phyloP scores from a whole-genome alignment of 176 grass and related monocot genomes.

The Triticum timopheevii region DNA sequence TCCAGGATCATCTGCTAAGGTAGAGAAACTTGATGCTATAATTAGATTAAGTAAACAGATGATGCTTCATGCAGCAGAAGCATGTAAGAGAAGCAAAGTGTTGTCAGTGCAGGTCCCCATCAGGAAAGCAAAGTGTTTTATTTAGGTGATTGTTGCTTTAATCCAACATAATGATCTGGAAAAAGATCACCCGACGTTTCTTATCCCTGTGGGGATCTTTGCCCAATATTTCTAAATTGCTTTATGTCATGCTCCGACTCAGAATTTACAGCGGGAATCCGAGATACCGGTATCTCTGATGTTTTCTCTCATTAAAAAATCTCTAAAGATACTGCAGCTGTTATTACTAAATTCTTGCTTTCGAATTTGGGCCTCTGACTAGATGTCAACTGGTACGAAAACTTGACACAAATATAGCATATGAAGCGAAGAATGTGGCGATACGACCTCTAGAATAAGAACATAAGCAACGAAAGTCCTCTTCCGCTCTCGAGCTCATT shows the following conservation, averaged over 20 bases:
- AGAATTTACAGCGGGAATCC: conserved; percentile 8
- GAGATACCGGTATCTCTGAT: neutral
- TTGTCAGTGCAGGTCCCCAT: conserved; percentile 46
- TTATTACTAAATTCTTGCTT: neutral
- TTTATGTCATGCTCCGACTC: neutral
- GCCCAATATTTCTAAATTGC: neutral
- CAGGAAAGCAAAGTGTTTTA: conserved; percentile 29
- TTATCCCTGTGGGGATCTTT: conserved; percentile 7
- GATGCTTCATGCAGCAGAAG: conserved; percentile 25
- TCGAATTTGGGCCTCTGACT: neutral
- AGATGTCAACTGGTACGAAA: conserved; percentile 14
- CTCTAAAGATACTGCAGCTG: neutral
- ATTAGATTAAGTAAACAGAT: conserved; percentile 30
- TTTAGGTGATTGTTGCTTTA: conserved; percentile 33
- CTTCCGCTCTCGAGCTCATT: no score
- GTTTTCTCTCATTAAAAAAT: neutral
- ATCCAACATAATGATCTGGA: conserved; percentile 34
- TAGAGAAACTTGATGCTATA: neutral
- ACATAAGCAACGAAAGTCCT: neutral
- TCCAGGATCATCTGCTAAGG: conserved; percentile 33
- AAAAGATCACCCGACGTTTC: conserved; percentile 28
- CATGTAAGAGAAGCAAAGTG: conserved; percentile 38
- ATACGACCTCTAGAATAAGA: neutral
- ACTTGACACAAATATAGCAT: neutral
- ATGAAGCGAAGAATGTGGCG: neutral